Evolutionary conservation across 257 asterid species (phyloP).

Genomic region (Rehmannia glutinosa): DNA sequence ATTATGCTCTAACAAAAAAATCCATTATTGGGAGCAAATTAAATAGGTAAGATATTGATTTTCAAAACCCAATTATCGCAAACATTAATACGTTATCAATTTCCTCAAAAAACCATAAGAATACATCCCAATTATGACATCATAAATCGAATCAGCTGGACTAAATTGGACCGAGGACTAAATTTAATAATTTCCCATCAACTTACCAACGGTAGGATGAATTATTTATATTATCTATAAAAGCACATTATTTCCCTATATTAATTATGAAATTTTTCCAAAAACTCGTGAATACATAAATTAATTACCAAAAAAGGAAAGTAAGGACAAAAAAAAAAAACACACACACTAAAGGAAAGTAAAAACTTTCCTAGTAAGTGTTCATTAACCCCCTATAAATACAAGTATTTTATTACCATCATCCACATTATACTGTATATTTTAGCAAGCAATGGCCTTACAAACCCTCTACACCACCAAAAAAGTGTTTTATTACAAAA

Average conservation of each 20-base stretch:
- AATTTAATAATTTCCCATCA: not conserved
- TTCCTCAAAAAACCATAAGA: too few relatives aligned
- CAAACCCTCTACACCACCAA: not conserved
- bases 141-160: too few relatives aligned
- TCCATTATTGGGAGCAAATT: too few relatives aligned
- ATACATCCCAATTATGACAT: too few relatives aligned
- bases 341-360: not conserved
- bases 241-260: not conserved
- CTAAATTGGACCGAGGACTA: too few relatives aligned
- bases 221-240: not conserved
- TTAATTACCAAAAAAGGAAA: not conserved
- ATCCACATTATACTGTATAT: not conserved
- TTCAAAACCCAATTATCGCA: too few relatives aligned
- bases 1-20: too few relatives aligned
- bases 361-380: not conserved
- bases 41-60: too few relatives aligned
- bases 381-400: not conserved
- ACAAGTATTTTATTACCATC: not conserved
- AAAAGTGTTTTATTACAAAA: conserved; percentile 8
- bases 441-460: not conserved
- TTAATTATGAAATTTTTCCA: not conserved
- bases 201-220: not conserved
- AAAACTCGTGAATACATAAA: not conserved
- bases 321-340: not conserved
- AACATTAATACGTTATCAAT: too few relatives aligned